A percentile compares a stretch with the other conserved stretches of the same genome.
Evolutionary conservation across 2,329 filamentous ascomycete genomes (phyloP).

Genomic region (Cladosporium sp.): DNA sequence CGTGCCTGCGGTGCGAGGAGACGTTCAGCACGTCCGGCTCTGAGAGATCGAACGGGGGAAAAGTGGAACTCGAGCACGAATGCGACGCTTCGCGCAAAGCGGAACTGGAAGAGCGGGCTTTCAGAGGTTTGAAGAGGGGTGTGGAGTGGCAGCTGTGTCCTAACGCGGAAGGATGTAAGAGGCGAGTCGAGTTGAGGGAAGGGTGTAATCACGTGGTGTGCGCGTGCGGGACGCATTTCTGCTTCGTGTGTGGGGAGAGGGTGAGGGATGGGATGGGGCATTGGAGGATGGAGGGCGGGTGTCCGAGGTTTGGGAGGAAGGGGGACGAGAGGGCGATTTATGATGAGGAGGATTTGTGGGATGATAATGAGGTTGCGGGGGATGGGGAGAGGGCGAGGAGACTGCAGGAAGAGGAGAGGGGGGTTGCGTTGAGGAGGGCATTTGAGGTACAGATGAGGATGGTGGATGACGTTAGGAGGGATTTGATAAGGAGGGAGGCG

Average conservation of each 20-base stretch:
- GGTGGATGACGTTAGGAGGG: slow-evolving; percentile 1
- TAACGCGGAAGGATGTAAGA: slow-evolving; percentile 10
- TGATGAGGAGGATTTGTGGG: background rate
- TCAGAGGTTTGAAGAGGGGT: slow-evolving; percentile 12
- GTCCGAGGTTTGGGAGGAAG: slow-evolving; percentile 5
- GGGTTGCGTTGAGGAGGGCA: background rate
- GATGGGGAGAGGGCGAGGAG: background rate
- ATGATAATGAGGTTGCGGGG: slow-evolving; percentile 1
- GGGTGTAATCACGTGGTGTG: slow-evolving; percentile 20
- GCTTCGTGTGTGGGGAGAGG: slow-evolving; percentile 17
- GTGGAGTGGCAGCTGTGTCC: slow-evolving; percentile 19
- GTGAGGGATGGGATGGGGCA: slow-evolving; percentile 6
- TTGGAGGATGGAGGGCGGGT: slow-evolving; percentile 2
- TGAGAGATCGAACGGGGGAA: background rate
- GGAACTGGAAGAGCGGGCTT: slow-evolving; percentile 9
- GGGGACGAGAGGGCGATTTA: slow-evolving; percentile 2
- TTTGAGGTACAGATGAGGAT: slow-evolving; percentile 10
- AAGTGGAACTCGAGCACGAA: slow-evolving; percentile 10
- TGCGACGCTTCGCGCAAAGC: slow-evolving; percentile 9
- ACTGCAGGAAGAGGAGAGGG: background rate
- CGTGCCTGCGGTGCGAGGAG: slow-evolving; percentile 9
- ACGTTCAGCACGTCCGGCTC: slow-evolving; percentile 3
- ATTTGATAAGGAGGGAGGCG: background rate
- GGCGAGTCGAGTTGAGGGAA: slow-evolving; percentile 14
- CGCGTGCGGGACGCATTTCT: slow-evolving; percentile 19